Evolutionary conservation across 108 stramenopile genomes (phyloP).

Genomic region (Aurantiochytrium sp.): DNA sequence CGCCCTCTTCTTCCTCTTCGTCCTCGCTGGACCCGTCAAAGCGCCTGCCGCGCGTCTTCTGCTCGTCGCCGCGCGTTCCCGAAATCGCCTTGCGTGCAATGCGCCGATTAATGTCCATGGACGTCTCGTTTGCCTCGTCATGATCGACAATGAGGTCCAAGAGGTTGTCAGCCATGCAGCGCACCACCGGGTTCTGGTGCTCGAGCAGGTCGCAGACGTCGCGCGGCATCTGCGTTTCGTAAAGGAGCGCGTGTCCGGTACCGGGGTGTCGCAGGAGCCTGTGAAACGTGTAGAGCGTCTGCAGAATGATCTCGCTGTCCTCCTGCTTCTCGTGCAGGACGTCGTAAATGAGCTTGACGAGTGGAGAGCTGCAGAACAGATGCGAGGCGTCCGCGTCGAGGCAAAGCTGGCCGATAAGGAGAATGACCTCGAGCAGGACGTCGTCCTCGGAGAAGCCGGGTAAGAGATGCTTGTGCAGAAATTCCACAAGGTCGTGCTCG

Average conservation of each 20-base stretch:
- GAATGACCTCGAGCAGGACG: slow-evolving; percentile 46
- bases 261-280: slow-evolving; percentile 3
- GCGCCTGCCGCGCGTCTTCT: neutral
- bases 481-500: slow-evolving; percentile 41
- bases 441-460: slow-evolving; percentile 64
- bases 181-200: neutral
- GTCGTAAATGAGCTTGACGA: slow-evolving; percentile 40
- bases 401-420: slow-evolving; percentile 30
- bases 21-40: neutral
- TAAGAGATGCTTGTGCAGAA: slow-evolving; percentile 56
- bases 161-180: slow-evolving; percentile 3
- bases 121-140: slow-evolving; percentile 24
- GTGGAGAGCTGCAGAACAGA: neutral
- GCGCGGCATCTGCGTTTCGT: slow-evolving; percentile 6
- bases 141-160: slow-evolving; percentile 36
- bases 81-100: neutral
- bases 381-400: slow-evolving; percentile 21
- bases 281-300: slow-evolving; percentile 48
- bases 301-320: slow-evolving; percentile 56
- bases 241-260: slow-evolving; percentile 26
- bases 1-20: neutral
- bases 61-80: neutral
- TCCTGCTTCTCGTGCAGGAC: slow-evolving; percentile 52
- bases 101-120: neutral
- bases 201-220: slow-evolving; percentile 31